phyloP scores from a whole-genome alignment of 208 protist genomes.

The Trypanosoma mega region DNA sequence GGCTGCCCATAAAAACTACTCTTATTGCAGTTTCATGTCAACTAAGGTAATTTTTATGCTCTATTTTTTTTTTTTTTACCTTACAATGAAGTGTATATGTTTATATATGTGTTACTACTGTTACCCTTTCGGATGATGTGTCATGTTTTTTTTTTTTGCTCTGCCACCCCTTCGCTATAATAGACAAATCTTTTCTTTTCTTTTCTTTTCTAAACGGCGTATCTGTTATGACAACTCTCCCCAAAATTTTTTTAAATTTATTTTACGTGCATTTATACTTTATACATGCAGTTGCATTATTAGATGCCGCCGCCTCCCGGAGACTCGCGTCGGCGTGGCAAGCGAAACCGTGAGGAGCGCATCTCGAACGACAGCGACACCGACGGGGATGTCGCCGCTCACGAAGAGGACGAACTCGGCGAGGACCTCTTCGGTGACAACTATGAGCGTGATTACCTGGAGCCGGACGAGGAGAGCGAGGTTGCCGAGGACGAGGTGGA shows the following conservation, averaged over 20 bases:
- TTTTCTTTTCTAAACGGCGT: no score
- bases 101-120: no score
- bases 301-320: constrained; percentile 12
- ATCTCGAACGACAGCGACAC: neutral
- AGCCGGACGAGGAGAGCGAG: constrained; percentile 81
- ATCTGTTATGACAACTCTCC: no score
- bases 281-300: no score
- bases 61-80: constrained; percentile 10
- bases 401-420: constrained; percentile 55
- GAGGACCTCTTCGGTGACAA: constrained; percentile 90
- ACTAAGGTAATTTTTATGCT: neutral
- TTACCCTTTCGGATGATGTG: no score
- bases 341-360: constrained; percentile 24
- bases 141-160: no score
- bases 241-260: no score
- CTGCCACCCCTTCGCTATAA: no score
- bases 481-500: constrained; percentile 59
- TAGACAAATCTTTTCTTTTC: no score
- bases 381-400: constrained; percentile 8
- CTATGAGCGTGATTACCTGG: constrained; percentile 87
- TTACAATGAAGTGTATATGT: no score
- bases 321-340: constrained; percentile 13
- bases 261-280: no score
- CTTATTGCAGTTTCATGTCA: constrained; percentile 16
- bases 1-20: neutral